These are phyloP conservation scores for Aurinia saxatilis DNA, from an alignment of 345 rosid genomes.

Conservation along the genomic window DNA sequence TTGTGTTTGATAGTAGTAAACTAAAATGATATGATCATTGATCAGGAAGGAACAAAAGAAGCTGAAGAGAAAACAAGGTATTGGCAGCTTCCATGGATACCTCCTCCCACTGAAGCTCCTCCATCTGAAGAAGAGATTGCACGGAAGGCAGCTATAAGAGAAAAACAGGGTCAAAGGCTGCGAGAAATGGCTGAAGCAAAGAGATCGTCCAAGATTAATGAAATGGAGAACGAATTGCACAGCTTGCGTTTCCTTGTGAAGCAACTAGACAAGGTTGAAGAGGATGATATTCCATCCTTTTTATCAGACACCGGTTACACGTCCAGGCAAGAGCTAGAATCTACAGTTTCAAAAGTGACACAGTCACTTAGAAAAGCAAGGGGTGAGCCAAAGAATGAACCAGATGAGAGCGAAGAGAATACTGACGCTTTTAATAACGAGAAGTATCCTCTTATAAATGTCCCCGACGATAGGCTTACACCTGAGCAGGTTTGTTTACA, in stretches of 20 bases:
- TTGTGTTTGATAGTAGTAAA: neutral
- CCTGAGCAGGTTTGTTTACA: constrained; percentile 60
- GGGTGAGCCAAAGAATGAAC: constrained; percentile 77
- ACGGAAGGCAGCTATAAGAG: constrained; percentile 86
- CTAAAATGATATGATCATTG: constrained; percentile 14
- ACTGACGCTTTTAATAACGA: constrained; percentile 53
- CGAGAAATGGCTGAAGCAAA: constrained; percentile 98
- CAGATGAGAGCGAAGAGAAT: constrained; percentile 67
- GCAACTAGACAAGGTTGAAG: constrained; percentile 73
- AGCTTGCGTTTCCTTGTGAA: constrained; percentile 78
- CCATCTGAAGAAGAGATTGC: constrained; percentile 99
- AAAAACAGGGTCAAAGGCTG: constrained; percentile 89
- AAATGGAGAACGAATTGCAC: constrained; percentile 69
- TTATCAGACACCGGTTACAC: constrained; percentile 67
- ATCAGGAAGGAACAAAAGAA: constrained; percentile 78
- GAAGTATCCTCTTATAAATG: constrained; percentile 64
- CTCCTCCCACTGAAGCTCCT: constrained; percentile 78
- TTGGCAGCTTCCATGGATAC: constrained; percentile 97
- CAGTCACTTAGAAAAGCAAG: constrained; percentile 74
- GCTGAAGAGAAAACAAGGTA: constrained; percentile 81
- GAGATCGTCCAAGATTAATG: constrained; percentile 77
- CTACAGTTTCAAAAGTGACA: constrained; percentile 47
- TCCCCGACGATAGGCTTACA: constrained; percentile 75
- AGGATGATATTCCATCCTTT: constrained; percentile 57
- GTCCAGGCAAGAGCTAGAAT: constrained; percentile 81